A percentile compares a stretch with the other conserved stretches of the same genome.
phyloP scores from a whole-genome alignment of 2,329 filamentous ascomycete species.

The Cladosporium sp. region DNA sequence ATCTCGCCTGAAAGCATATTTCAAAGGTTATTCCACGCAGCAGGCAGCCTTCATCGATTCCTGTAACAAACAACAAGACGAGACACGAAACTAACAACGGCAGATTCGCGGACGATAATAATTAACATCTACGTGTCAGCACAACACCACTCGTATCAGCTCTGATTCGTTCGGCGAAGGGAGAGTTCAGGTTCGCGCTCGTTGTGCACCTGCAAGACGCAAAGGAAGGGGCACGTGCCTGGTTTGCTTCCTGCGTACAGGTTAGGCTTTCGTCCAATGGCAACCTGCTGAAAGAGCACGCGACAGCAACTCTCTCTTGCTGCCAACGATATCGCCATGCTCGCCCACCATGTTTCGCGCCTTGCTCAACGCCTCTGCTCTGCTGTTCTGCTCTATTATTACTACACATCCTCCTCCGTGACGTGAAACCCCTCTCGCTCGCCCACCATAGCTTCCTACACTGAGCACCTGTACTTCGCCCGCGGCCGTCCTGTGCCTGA shows the following conservation, averaged over 20 bases:
- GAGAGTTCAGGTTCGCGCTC: background rate
- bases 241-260: constrained; percentile 6
- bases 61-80: background rate
- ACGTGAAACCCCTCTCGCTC: constrained; percentile 17
- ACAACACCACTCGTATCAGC: background rate
- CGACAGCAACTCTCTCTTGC: constrained; percentile 2
- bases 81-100: background rate
- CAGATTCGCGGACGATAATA: background rate
- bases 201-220: background rate
- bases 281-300: constrained; percentile 12
- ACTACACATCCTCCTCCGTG: background rate
- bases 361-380: background rate
- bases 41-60: background rate
- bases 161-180: background rate
- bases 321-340: background rate
- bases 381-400: constrained; percentile 9
- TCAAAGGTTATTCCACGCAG: background rate
- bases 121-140: background rate
- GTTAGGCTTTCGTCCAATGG: constrained; percentile 12
- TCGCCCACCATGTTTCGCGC: constrained; percentile 10
- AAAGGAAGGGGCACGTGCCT: constrained; percentile 17
- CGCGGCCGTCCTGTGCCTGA: constrained; percentile 23
- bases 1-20: background rate
- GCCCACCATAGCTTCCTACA: constrained; percentile 33
- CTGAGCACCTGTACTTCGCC: constrained; percentile 30